A percentile compares a stretch with the other conserved stretches of the same genome.
phyloP scores from a whole-genome alignment of 805 yeast genomes.

The Saccharomycopsis sp. region DNA sequence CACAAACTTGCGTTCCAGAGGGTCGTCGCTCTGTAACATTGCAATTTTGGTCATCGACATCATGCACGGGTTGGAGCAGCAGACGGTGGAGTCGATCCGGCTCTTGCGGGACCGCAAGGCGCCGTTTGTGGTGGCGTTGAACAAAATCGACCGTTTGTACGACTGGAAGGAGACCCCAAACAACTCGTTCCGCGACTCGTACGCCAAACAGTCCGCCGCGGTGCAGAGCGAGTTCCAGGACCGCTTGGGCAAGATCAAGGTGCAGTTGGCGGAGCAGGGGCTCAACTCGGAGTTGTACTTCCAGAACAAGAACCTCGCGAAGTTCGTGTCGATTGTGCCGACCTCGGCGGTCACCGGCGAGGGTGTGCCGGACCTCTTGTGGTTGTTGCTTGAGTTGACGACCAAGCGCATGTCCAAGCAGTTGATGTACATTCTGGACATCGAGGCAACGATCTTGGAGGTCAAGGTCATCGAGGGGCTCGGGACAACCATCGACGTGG shows the following conservation, averaged over 20 bases:
- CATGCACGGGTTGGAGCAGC: slow-evolving; percentile 99
- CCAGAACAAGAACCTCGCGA: slow-evolving; percentile 90
- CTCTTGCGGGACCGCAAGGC: slow-evolving; percentile 94
- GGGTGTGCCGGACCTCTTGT: slow-evolving; percentile 98
- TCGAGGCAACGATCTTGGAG: slow-evolving; percentile 95
- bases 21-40: slow-evolving; percentile 97
- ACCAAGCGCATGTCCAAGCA: slow-evolving; percentile 99
- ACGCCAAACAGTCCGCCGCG: slow-evolving; percentile 69
- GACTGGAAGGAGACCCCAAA: slow-evolving; percentile 91
- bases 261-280: slow-evolving; percentile 95
- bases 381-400: slow-evolving; percentile 90
- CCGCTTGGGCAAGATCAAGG: slow-evolving; percentile 75
- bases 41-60: slow-evolving; percentile 97
- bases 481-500: slow-evolving; percentile 97
- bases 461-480: slow-evolving; percentile 98
- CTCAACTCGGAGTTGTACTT: slow-evolving; percentile 93
- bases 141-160: slow-evolving; percentile 94
- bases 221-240: slow-evolving; percentile 91
- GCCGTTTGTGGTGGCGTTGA: slow-evolving; percentile 94
- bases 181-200: slow-evolving; percentile 93
- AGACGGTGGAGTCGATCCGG: slow-evolving; percentile 89
- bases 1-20: slow-evolving; percentile 95
- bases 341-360: slow-evolving; percentile 99
- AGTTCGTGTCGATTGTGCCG: slow-evolving; percentile 93
- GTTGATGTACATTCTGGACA: slow-evolving; percentile 87